Conservation (phyloP, 257 asterid genomes). For the Plantago elongata region DNA sequence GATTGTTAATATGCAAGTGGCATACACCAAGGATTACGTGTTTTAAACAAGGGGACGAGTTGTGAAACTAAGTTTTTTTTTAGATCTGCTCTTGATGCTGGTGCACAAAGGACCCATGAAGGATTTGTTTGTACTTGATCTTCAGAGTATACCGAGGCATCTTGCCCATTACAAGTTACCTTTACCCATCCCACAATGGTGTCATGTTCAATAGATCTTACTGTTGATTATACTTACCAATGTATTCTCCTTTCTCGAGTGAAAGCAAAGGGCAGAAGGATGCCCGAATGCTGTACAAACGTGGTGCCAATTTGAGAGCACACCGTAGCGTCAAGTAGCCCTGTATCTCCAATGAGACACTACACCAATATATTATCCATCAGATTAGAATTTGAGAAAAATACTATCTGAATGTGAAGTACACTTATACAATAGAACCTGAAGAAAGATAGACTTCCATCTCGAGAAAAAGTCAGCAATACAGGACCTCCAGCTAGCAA, state of each 20-base stretch:
- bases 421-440: constrained; percentile 45
- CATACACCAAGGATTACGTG: no score
- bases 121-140: neutral
- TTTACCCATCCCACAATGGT: neutral
- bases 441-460: constrained; percentile 92
- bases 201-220: neutral
- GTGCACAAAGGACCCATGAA: no score
- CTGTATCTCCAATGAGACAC: constrained; percentile 81
- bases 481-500: constrained; percentile 92
- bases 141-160: neutral
- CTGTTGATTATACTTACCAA: constrained; percentile 39
- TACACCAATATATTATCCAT: constrained; percentile 26
- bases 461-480: constrained; percentile 66
- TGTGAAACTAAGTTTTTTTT: no score
- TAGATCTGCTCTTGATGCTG: no score
- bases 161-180: neutral
- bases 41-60: no score
- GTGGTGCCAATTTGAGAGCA: constrained; percentile 74
- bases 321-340: constrained; percentile 91
- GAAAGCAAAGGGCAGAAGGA: constrained; percentile 98
- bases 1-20: no score
- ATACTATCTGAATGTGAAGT: neutral
- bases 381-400: constrained; percentile 9
- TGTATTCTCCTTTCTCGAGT: constrained; percentile 96
- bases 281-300: constrained; percentile 86